Base-by-base conservation (phyloP, 2,329 filamentous ascomycete genomes). In the Chaetothyriales sp. region DNA sequence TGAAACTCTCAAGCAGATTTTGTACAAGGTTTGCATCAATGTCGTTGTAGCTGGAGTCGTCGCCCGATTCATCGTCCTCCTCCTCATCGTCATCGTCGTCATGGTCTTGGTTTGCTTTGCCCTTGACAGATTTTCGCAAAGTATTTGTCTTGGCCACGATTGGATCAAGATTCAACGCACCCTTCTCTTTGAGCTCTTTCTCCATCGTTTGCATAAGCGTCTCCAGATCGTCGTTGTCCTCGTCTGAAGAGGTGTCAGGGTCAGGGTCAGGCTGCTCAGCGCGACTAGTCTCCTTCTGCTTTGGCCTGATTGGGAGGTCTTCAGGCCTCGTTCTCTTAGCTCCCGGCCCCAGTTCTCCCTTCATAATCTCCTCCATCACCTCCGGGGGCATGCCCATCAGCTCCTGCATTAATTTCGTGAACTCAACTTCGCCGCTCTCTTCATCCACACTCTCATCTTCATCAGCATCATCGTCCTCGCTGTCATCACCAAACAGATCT, bases 1-100 rank as follows among this genome's bases (percentile, higher is more conserved):
- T 93, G 68, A 98, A 89, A 60, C 86, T 90, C 65, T 95, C 87
- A 1, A 98, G 72, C 50, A 98, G 72, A 61, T 96, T 96, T 65
- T 84, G 87, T 18, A 86, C 88, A 20, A 98, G 73, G 55, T 92
- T 90, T 59, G 88, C 84, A 63, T 96, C 86, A 25, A 92, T 79
- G 55, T 88, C 75, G 3, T 92, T 76, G 49, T 83, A 80, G 0
- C 75, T 54, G 22, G 66, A 66, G 39, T 60, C 57, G 39, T 55
- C 52, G n/a, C 45, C 45, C 6, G 56, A 58, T 26, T 53, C 44
- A 22, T 56, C 53, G 15, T 57, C 53, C 1, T 60, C 55, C 10
- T 55, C 53, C 26, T 62, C 62, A 36, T 57, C 58, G n/a, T 57
- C 48, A 18, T 51, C 42, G 19, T 42, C 28, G 28, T 32, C 43